Evolutionary conservation across 495 filamentous ascomycete genomes (phyloP), one percentile per base, ranked within the genome.

Genomic region (Elaphomyces granulatus): DNA sequence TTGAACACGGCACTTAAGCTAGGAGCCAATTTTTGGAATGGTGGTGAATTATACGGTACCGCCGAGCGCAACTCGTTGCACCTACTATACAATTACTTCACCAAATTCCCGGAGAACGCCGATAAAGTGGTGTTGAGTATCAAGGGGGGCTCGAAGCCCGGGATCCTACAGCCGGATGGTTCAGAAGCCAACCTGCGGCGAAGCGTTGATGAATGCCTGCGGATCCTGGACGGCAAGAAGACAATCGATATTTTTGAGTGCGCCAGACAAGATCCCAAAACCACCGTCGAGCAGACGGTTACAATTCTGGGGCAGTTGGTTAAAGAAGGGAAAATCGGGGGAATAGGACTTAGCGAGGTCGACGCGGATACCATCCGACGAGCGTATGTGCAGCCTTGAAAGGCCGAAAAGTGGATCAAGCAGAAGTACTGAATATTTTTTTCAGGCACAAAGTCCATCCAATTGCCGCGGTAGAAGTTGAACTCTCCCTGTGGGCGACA

Each of bases 161-260:
- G 53, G 3, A 46, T 51, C 8, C 33, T 62, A 8, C 20, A 19
- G 0, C 60, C 71, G 15, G 75, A 84, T 45, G 71, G 78, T 32
- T 75, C 71, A 12, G 70, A 75, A 37, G 70, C 72, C 45, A 70
- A 71, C 41, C 66, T 83, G 2, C 70, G 75, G 9, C 65, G 70
- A 15, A 76, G 71, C 34, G 65, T 94, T 38, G 82, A 92, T 36
- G 70, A 77, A 44, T 72, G 66, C 46, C 48, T 70, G 21, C 51
- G 51, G 14, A 34, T 66, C 15, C 51, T 92, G 33, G 65, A 77
- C 34, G 81, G 79, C 4, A 81, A 77, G 51, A 90, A 90, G 67
- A 77, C 67, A 44, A 59, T 94, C 41, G 85, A 94, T 56, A 72
- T 88, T 38, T 94, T 87, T 45, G 78, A 87, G 58, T 76, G 61